phyloP scores from a whole-genome alignment of 2,329 filamentous ascomycete species.

The Nothopassalora personata region DNA sequence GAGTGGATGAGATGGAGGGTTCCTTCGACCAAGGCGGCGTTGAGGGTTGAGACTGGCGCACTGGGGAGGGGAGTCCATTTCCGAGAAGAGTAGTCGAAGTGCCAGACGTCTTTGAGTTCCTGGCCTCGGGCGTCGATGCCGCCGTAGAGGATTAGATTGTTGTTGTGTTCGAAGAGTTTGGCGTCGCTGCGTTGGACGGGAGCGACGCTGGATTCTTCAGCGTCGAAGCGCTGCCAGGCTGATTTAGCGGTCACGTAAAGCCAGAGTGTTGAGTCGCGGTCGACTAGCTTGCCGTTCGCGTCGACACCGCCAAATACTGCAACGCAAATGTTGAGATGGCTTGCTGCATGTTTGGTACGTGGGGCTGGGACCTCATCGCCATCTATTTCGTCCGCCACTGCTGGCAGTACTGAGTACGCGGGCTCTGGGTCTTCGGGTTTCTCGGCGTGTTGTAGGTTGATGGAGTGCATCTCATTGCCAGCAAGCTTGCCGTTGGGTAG shows the following conservation, averaged over 20 bases:
- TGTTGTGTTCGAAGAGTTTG: slow-evolving; percentile 27
- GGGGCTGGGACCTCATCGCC: slow-evolving; percentile 31
- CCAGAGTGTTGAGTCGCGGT: slow-evolving; percentile 38
- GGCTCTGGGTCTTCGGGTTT: slow-evolving; percentile 27
- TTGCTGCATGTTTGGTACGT: slow-evolving; percentile 38
- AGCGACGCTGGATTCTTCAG: slow-evolving; percentile 24
- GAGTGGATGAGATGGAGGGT: slow-evolving; percentile 39
- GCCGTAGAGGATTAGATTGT: slow-evolving; percentile 29
- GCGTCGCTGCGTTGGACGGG: slow-evolving; percentile 24
- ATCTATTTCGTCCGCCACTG: slow-evolving; percentile 33
- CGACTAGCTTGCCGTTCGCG: slow-evolving; percentile 29
- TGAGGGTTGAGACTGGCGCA: slow-evolving; percentile 29
- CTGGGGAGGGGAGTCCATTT: slow-evolving; percentile 27
- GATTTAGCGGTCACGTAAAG: slow-evolving; percentile 34
- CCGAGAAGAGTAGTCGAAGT: slow-evolving; percentile 24
- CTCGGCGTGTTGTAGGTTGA: slow-evolving; percentile 32
- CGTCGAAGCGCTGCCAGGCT: slow-evolving; percentile 25
- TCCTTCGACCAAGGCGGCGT: slow-evolving; percentile 34
- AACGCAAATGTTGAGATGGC: slow-evolving; percentile 36
- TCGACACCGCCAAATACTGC: slow-evolving; percentile 39
- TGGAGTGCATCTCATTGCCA: slow-evolving; percentile 40
- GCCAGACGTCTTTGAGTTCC: slow-evolving; percentile 29
- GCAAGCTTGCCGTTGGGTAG: slow-evolving; percentile 34
- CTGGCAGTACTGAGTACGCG: slow-evolving; percentile 41
- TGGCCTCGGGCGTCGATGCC: slow-evolving; percentile 22